A percentile compares a stretch with the other conserved stretches of the same genome.
phyloP scores from a whole-genome alignment of 1,284 basidiomycete species.

The Rhizopogon parksii region DNA sequence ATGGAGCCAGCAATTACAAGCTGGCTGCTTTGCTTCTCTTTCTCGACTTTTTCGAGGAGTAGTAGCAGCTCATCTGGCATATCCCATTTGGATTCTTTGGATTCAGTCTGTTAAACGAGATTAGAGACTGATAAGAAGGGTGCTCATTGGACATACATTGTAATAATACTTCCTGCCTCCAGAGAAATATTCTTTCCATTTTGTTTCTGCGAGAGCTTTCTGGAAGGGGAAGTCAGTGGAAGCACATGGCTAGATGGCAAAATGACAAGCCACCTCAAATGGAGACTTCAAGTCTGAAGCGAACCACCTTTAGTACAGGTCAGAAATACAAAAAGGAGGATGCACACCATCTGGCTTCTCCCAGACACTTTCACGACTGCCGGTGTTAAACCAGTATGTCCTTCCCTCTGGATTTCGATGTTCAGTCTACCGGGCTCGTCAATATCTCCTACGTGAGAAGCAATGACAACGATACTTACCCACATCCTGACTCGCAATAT shows the following conservation, averaged over 20 bases:
- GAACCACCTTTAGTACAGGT: conserved; percentile 6
- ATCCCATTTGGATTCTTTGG: conserved; percentile 92
- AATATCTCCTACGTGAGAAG: neutral
- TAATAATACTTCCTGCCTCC: conserved; percentile 91
- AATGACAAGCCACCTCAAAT: conserved; percentile 62
- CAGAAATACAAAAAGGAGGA: conserved; percentile 5
- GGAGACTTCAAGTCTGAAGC: conserved; percentile 68
- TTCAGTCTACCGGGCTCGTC: conserved; percentile 46
- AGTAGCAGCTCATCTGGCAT: conserved; percentile 84
- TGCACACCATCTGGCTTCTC: conserved; percentile 76
- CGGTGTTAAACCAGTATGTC: conserved; percentile 83
- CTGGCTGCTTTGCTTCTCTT: conserved; percentile 44
- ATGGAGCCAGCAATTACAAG: conserved; percentile 26
- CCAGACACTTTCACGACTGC: conserved; percentile 75
- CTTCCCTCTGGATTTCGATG: conserved; percentile 79
- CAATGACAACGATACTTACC: conserved; percentile 18
- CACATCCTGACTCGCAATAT: conserved; percentile 21
- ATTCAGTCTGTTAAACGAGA: conserved; percentile 49
- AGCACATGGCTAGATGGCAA: neutral
- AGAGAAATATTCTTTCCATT: conserved; percentile 91
- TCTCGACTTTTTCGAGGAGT: conserved; percentile 77
- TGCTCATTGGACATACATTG: conserved; percentile 48
- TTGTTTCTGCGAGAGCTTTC: conserved; percentile 79
- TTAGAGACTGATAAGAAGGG: neutral
- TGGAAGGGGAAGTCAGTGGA: conserved; percentile 26